These are phyloP conservation scores for Hypoxylon rickii DNA, from an alignment of 495 filamentous ascomycete genomes.

Conservation along the genomic window DNA sequence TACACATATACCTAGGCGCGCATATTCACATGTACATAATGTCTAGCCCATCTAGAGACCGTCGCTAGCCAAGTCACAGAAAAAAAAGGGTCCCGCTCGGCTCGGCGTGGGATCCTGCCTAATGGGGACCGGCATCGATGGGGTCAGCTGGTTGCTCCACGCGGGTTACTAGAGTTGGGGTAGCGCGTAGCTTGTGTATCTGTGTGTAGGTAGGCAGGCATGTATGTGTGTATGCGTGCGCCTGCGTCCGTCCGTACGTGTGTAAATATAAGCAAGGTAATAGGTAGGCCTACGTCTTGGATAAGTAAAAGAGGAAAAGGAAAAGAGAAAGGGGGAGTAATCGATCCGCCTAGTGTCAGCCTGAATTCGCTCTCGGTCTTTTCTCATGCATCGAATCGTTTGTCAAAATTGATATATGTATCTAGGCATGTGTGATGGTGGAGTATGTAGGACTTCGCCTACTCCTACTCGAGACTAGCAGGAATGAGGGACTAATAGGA, in stretches of 20 bases:
- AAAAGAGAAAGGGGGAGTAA: neutral
- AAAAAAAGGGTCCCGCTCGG: no score
- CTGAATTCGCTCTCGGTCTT: conserved; percentile 21
- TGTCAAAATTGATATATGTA: neutral
- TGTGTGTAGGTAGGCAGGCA: neutral
- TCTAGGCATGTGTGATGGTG: neutral
- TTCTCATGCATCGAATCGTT: neutral
- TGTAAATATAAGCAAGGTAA: neutral
- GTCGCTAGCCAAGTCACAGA: conserved; percentile 22
- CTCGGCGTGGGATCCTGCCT: conserved; percentile 27
- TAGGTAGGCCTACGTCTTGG: neutral
- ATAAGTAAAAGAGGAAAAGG: neutral
- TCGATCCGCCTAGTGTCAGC: conserved; percentile 14
- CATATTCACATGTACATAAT: no score
- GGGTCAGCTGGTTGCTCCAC: conserved; percentile 28
- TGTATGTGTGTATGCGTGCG: neutral
- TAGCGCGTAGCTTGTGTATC: conserved; percentile 17
- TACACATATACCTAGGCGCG: conserved; percentile 4
- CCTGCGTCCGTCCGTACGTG: neutral
- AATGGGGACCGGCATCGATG: conserved; percentile 25
- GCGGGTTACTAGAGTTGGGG: conserved; percentile 31
- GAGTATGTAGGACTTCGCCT: neutral
- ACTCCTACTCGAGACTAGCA: neutral
- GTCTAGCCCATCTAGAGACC: conserved; percentile 15
- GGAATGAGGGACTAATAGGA: conserved; percentile 4